phyloP scores from a whole-genome alignment of 2,329 filamentous ascomycete genomes.

The Graphilbum fragrans region DNA sequence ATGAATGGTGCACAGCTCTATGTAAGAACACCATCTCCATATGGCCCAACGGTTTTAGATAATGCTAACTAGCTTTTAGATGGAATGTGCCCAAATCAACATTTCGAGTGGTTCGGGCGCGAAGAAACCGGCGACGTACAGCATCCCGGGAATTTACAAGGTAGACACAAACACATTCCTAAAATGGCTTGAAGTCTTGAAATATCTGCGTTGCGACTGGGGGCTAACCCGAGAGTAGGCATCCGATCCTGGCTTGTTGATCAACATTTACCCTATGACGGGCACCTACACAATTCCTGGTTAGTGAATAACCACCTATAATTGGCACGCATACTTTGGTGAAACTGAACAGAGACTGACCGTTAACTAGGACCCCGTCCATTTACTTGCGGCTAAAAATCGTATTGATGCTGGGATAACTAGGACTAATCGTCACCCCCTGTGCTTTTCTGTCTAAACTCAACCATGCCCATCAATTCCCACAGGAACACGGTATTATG shows the following conservation, averaged over 20 bases:
- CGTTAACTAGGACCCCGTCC: constrained; percentile 1
- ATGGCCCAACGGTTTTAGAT: background rate
- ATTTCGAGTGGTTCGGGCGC: constrained; percentile 20
- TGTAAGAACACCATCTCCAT: constrained; percentile 11
- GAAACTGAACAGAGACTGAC: too few species aligned
- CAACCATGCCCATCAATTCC: too few species aligned
- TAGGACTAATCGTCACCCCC: too few species aligned
- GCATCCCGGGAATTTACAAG: constrained; percentile 24
- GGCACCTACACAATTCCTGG: constrained; percentile 21
- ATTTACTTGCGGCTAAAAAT: background rate
- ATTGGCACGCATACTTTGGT: background rate
- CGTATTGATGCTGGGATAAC: too few species aligned
- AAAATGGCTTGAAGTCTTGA: too few species aligned
- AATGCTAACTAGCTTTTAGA: too few species aligned
- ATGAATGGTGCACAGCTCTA: constrained; percentile 31
- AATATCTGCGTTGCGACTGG: too few species aligned
- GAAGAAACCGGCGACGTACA: constrained; percentile 18
- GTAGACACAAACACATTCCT: too few species aligned
- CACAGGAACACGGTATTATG: too few species aligned
- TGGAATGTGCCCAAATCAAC: constrained; percentile 25
- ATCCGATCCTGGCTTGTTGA: constrained; percentile 20
- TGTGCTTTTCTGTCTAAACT: too few species aligned
- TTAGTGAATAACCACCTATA: constrained; percentile 3
- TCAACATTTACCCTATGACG: constrained; percentile 22
- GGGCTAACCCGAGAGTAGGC: constrained; percentile 12